Evolutionary conservation across 768 basidiomycete genomes (phyloP).

Genomic region (Suillus placidus): DNA sequence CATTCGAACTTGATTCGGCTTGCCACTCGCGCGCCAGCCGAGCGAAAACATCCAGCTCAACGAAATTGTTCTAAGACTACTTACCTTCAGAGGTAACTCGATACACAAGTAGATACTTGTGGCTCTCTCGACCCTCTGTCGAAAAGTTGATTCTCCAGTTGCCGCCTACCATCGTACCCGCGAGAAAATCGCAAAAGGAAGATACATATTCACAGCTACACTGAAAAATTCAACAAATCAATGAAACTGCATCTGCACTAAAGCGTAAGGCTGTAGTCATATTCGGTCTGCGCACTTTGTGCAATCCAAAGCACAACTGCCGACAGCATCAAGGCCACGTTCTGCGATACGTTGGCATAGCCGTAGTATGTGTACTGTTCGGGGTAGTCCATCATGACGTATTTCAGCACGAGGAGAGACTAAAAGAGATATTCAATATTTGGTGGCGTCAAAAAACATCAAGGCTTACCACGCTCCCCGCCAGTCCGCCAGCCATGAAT

Average conservation of each 20-base stretch:
- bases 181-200: not conserved
- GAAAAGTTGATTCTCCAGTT: not conserved
- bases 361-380: conserved; percentile 69
- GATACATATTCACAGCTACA: not conserved
- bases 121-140: not conserved
- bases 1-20: not conserved
- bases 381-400: conserved; percentile 70
- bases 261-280: conserved; percentile 89
- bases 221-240: conserved; percentile 1
- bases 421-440: conserved; percentile 31
- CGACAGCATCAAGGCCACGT: conserved; percentile 81
- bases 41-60: not conserved
- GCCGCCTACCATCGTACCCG: not conserved
- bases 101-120: not conserved
- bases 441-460: not conserved
- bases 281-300: conserved; percentile 82
- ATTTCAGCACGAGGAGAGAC: conserved; percentile 91
- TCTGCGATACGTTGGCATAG: conserved; percentile 57
- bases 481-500: conserved; percentile 95
- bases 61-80: not conserved
- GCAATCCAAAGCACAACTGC: conserved; percentile 91
- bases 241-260: conserved; percentile 27
- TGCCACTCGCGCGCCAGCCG: not conserved
- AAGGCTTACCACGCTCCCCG: conserved; percentile 91
- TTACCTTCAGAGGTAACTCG: not conserved